Base-by-base conservation (phyloP, 306 rosid species). In the Cucumis cinereus region DNA sequence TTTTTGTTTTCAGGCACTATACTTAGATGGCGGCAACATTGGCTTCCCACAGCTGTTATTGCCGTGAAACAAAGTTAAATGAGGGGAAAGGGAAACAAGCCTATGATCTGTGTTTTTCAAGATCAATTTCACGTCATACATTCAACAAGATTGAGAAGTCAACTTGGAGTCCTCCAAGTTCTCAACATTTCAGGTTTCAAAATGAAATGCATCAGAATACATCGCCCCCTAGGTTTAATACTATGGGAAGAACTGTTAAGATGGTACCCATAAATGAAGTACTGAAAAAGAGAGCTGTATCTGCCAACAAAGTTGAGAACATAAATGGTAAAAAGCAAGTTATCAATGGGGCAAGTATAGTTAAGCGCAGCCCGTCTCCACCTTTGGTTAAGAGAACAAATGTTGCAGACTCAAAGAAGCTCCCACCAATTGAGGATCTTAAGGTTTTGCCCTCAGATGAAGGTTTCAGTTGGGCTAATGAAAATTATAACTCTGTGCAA, bases 381-480 rank as follows among this genome's bases (percentile, higher is more conserved):
- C 61, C 87, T 12, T 67, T 88, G 81, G 77, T 85, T 9, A 90
- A 80, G 86, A 79, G 77, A 45, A 36, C 22, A 43, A 85, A 81
- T 62, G 66, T 83, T 73, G 57, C 50, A 75, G 60, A 75, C 69
- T 81, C 89, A 64, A 43, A 77, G 20, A 83, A 81, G 86, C 91
- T 90, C 72, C 91, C 94, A 20, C 93, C 96, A 0, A 5, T 89
- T 76, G 97, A 91, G 77, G 97, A 85, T 82, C 84, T 91, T 19
- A 89, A 83, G 80, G 88, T 91, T 78, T 87, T 94, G 86, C 97
- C 94, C 36, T 87, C 98, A 8, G 98, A 94, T 78, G 96, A 94
- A 79, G 87, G 88, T 35, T 94, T 94, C 81, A 87, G 93, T 79
- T 94, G 98, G 98, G 96, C 98, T 54, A 90, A 86, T 81, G 98